Base-by-base conservation (phyloP, 139 green algal species). In the Astrephomene gubernaculifera region DNA sequence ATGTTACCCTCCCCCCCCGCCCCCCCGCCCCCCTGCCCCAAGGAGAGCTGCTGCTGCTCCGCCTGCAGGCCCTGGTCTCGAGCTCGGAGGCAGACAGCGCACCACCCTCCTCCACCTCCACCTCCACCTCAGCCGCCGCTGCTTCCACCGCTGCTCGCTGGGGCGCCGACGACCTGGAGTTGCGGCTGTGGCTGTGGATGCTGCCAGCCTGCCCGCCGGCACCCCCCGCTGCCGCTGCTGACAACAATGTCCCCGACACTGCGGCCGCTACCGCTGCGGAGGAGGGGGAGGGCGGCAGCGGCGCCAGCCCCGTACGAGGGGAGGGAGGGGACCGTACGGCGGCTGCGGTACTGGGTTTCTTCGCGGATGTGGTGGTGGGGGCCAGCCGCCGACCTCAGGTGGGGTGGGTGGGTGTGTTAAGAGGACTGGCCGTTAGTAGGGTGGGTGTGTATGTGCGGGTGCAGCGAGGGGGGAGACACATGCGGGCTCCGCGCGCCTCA, bases 381-480 rank as follows among this genome's bases (percentile, higher is more conserved):
- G 52, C 87, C 43, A 83, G 82, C 60, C 67, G 90, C 22, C 82
- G 86, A 2, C 89, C 90, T 0, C 83, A 92, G 68, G 90, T 91
- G 67, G 53, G 87, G 38, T 54, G 63, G 31, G 39, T 21, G 7
- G 63, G n/a, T 12, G 27, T 29, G n/a, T 41, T 43, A 29, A 41
- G 31, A 41, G 31, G 63, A 29, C 22, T 65, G 54, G 21, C 22
- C n/a, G 54, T 8, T 65, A 24, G 14, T 21, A 29, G 54, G 54
- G 12, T 65, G 54, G 12, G 12, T 65, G 54, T 21, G 54, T 24
- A 33, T 21, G 54, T 25, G 17, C n/a, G n/a, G n/a, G n/a, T n/a
- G n/a, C n/a, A n/a, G n/a, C n/a, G n/a, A n/a, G n/a, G n/a, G n/a
- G n/a, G n/a, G n/a, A n/a, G n/a, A n/a, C n/a, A n/a, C n/a, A n/a